Evolutionary conservation across 2,329 filamentous ascomycete genomes (phyloP), one percentile per base, ranked within the genome.

Genomic region (Magnaporthiopsis incrustans): DNA sequence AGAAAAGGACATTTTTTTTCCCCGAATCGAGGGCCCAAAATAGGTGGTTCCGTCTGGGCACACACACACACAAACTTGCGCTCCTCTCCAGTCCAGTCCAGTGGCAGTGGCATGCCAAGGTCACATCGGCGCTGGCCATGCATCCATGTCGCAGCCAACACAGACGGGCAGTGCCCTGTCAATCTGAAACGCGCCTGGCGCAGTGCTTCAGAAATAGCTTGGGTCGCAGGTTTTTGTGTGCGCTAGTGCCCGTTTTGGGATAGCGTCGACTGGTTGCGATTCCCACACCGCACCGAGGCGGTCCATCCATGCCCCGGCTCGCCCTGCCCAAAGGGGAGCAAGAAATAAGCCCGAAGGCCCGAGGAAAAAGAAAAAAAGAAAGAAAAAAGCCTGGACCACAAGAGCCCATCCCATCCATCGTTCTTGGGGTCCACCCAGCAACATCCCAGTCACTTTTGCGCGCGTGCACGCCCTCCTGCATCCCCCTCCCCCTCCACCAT

Each of bases 121-220:
- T 60, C 59, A n/a, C 33, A 60, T 38, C 59, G 59, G 59, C 33
- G 59, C 30, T 38, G 38, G 59, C 59, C 30, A 35, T 30, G 30
- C 30, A 33, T 33, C 12, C 59, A 38, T 38, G 33, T 60, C 59
- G 33, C 44, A 53, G 44, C 44, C 44, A 53, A 53, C 44, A 53
- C 44, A 53, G 44, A 53, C 44, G 44, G 44, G 30, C 33, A 50
- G 53, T 67, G 66, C 66, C 73, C 74, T 74, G 71, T 75, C 71
- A 77, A 75, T 70, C 67, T 81, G 80, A 82, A 82, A 82, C 80
- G 71, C 72, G 75, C 75, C 78, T 80, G 79, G 77, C 72, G 77
- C 77, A 78, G 65, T 79, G 78, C 79, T 74, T 81, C 78, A 80
- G 77, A 78, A 73, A 73, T 71, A 74, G 68, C 72, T 75, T 71